phyloP scores from a whole-genome alignment of 768 basidiomycete genomes.

The Botryobasidium botryosum region DNA sequence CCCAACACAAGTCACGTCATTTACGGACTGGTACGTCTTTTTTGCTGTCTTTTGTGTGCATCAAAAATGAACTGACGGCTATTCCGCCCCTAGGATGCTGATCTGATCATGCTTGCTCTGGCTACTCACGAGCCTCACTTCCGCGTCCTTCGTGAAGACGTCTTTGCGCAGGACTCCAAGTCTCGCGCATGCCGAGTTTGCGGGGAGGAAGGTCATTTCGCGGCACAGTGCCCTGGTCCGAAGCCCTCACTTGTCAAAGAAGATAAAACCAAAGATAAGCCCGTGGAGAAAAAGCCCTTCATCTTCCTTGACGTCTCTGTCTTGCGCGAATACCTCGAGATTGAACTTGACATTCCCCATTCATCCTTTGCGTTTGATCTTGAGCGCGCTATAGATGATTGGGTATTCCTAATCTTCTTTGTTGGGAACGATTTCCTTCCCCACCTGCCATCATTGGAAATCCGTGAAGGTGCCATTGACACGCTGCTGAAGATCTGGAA shows the following conservation, averaged over 20 bases:
- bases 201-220: conserved; percentile 88
- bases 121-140: conserved; percentile 99
- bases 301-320: conserved; percentile 97
- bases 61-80: background rate
- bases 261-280: conserved; percentile 24
- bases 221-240: conserved; percentile 71
- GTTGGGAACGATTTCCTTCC: conserved; percentile 99
- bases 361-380: conserved; percentile 74
- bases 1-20: conserved; percentile 94
- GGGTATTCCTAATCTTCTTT: conserved; percentile 99
- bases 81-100: conserved; percentile 58
- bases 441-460: conserved; percentile 94
- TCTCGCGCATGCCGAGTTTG: conserved; percentile 75
- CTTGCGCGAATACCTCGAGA: conserved; percentile 93
- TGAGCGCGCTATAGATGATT: conserved; percentile 97
- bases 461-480: conserved; percentile 98
- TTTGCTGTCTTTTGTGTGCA: background rate
- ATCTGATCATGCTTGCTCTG: conserved; percentile 95
- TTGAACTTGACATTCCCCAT: conserved; percentile 75
- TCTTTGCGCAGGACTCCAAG: conserved; percentile 73
- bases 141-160: conserved; percentile 93
- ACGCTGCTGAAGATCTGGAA: conserved; percentile 94
- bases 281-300: conserved; percentile 80
- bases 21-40: conserved; percentile 67
- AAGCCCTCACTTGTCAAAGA: conserved; percentile 10